A percentile compares a stretch with the other conserved stretches of the same genome.
These are phyloP conservation scores for Alternaria rosae DNA, from an alignment of 2,329 filamentous ascomycete genomes.

Conservation along the genomic window DNA sequence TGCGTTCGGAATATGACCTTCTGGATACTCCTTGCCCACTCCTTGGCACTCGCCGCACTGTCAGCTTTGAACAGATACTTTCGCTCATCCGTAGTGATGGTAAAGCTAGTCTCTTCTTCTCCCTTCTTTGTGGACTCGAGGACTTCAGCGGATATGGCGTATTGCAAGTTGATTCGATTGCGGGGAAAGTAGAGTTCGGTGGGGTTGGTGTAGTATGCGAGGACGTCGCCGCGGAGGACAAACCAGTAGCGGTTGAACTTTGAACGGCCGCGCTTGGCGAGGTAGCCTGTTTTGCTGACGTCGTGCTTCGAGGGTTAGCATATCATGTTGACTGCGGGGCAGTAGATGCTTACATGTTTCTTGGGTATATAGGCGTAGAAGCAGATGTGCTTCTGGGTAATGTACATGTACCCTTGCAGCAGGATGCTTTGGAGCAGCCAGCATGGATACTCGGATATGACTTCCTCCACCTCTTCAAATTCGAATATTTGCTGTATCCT, in stretches of 20 bases:
- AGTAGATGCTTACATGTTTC: constrained; percentile 70
- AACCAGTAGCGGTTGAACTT: constrained; percentile 97
- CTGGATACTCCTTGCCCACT: constrained; percentile 95
- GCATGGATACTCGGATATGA: constrained; percentile 91
- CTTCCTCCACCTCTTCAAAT: constrained; percentile 81
- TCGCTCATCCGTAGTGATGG: constrained; percentile 80
- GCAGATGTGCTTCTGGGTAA: constrained; percentile 90
- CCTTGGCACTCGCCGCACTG: constrained; percentile 84
- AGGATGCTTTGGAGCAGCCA: constrained; percentile 92
- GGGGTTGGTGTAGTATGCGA: constrained; percentile 86
- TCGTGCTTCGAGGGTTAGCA: constrained; percentile 40
- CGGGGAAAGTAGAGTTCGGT: constrained; percentile 90
- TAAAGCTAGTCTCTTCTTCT: constrained; percentile 79
- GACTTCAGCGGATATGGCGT: constrained; percentile 85
- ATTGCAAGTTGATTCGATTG: constrained; percentile 89
- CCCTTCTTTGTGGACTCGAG: constrained; percentile 71
- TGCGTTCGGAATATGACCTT: constrained; percentile 95
- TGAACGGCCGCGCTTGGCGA: constrained; percentile 86
- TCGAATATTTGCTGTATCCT: constrained; percentile 72
- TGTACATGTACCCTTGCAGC: constrained; percentile 94
- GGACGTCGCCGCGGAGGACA: constrained; percentile 85
- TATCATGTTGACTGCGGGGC: not conserved
- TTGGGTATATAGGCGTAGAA: constrained; percentile 98
- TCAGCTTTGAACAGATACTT: constrained; percentile 91
- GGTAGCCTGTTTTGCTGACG: constrained; percentile 83